Percentiles rank a stretch among this genome's conserved stretches.
These are phyloP conservation scores for Nicotiana knightiana DNA, from an alignment of 257 asterid genomes.

Conservation along the genomic window DNA sequence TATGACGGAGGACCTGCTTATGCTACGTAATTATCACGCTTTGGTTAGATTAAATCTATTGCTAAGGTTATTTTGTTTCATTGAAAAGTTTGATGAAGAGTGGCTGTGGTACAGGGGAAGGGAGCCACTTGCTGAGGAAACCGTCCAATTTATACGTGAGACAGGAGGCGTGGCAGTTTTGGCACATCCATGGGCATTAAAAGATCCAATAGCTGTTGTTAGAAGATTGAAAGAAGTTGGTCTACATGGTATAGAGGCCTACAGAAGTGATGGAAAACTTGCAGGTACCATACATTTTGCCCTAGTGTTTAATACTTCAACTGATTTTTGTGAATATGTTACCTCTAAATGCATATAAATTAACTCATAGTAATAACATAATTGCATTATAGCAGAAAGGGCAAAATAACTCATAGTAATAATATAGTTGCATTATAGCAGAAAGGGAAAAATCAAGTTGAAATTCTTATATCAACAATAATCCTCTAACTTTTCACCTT, in stretches of 20 bases:
- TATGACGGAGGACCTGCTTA: constrained; percentile 98
- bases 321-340: neutral
- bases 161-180: constrained; percentile 93
- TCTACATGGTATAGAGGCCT: constrained; percentile 78
- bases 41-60: constrained; percentile 2
- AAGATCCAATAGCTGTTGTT: constrained; percentile 61
- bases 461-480: neutral
- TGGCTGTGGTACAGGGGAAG: constrained; percentile 58
- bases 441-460: neutral
- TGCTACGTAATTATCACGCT: constrained; percentile 55
- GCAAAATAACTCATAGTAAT: neutral
- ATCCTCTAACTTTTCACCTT: neutral
- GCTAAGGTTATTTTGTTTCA: neutral
- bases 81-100: neutral
- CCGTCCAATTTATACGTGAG: constrained; percentile 64
- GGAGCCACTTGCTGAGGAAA: constrained; percentile 82
- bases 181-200: constrained; percentile 99
- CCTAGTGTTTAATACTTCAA: neutral
- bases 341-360: neutral
- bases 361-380: neutral
- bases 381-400: neutral
- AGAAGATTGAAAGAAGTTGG: constrained; percentile 82
- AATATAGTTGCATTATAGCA: neutral
- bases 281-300: constrained; percentile 37
- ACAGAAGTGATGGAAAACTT: constrained; percentile 88